A percentile compares a stretch with the other conserved stretches of the same genome.
phyloP scores from a whole-genome alignment of 176 grass and related monocot species.

The Rhynchospora tenuis region DNA sequence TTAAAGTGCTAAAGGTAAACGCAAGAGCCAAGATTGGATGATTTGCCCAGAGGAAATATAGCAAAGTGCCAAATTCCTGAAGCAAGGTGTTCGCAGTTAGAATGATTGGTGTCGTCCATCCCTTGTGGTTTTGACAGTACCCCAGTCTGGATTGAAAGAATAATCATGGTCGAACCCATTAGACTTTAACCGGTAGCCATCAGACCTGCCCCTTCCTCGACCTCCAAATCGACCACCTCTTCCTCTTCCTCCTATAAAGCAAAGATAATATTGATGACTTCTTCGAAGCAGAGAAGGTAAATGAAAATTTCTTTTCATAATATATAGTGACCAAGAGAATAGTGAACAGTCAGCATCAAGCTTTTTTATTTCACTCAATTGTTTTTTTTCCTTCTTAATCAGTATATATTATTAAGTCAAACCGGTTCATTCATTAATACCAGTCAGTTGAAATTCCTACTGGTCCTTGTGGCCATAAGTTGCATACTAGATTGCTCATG shows the following conservation, averaged over 20 bases:
- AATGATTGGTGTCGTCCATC: conserved; percentile 8
- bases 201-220: conserved; percentile 16
- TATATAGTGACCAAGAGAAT: not conserved
- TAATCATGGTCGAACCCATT: conserved; percentile 12
- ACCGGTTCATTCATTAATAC: not conserved
- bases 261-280: not conserved
- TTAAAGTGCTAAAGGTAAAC: conserved; percentile 9
- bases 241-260: conserved; percentile 17
- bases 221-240: conserved; percentile 14
- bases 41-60: not conserved
- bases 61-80: conserved; percentile 8
- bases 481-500: not conserved
- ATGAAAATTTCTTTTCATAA: not conserved
- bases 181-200: not conserved
- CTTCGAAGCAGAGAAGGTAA: not conserved
- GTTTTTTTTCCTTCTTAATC: not conserved
- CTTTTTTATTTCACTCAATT: not conserved
- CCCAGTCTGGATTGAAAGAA: not conserved
- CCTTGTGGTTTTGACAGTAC: not conserved
- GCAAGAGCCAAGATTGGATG: conserved; percentile 7
- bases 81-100: not conserved
- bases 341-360: not conserved
- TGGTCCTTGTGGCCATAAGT: not conserved
- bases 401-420: not conserved
- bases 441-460: not conserved